Base-by-base conservation (phyloP, 139 green algal genomes). In the Chlorella sp. region DNA sequence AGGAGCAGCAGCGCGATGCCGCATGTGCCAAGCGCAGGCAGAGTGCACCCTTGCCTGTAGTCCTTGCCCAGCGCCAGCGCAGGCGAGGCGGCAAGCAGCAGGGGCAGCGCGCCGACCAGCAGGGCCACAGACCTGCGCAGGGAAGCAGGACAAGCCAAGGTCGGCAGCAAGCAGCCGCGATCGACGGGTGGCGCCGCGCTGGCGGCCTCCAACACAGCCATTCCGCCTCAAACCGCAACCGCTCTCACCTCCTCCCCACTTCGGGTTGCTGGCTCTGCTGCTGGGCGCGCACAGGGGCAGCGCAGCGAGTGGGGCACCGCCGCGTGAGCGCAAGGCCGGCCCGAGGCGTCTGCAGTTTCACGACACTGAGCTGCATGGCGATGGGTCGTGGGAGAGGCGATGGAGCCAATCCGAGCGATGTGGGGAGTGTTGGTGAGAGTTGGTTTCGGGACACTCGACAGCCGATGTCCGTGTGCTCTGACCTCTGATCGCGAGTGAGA, bases 21-120 rank as follows among this genome's bases (percentile, higher is more conserved):
- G n/a, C n/a, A n/a, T n/a, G n/a, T n/a, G n/a, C n/a, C n/a, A n/a
- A n/a, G n/a, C n/a, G n/a, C n/a, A n/a, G n/a, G n/a, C n/a, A n/a
- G n/a, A n/a, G n/a, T n/a, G n/a, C n/a, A n/a, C n/a, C n/a, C n/a
- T n/a, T 55, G n/a, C 3, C 38, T 38, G n/a, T 56, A 38, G n/a
- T 75, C 69, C 69, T 75, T 75, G 69, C 69, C 69, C n/a, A 75
- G n/a, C 8, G 69, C 69, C 46, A 75, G 35, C 23, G 69, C 69
- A 17, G 69, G 69, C 3, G 51, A 38, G 2, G 69, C 69, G 8
- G 69, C 69, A 63, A 65, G 27, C 17, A 75, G 51, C 27, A 53
- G 53, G 2, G 69, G 69, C 27, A 75, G 51, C 29, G 40, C 69
- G 38, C 19, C 69, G 2, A 75, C 27, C n/a, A 38, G 40, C 3